Evolutionary conservation across 2,329 filamentous ascomycete genomes (phyloP), one percentile per base, ranked within the genome.

Genomic region (Anthostomella pinea): DNA sequence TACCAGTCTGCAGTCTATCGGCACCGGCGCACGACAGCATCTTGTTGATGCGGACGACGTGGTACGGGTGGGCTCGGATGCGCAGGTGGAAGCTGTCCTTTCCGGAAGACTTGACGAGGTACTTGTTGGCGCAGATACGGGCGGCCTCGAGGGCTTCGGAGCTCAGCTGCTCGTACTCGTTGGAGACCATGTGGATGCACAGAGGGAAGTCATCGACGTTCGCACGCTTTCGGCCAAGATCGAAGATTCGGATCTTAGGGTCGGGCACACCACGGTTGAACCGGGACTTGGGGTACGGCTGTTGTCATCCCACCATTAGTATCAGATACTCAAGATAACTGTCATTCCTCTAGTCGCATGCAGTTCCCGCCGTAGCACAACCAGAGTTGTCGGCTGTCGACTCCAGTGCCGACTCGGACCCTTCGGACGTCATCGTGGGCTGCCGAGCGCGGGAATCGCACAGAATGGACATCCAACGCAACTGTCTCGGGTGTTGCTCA

Each of bases 1-100:
- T 98, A 81, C 93, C 93, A 61, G 93, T 98, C 77, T 98, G 93
- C 73, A 98, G 81, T 85, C 93, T 89, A 97, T 98, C 93, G 84
- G 93, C 93, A 82, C 93, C 93, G 66, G 93, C 93, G 74, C 93
- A 98, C 68, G 93, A 97, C 88, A 98, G 91, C 93, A 98, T 98
- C 87, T 98, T 98, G 89, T 98, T 98, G 90, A 98, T 98, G 76
- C 93, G 93, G 81, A 98, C 86, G 75, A 98, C 93, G 81, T 98
- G 93, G 88, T 87, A 98, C 57, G 93, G 93, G 82, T 98, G 93
- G 66, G 89, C 90, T 68, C 93, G 81, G 66, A 85, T 77, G 60
- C 81, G 81, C 57, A 85, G 72, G 68, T 85, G 81, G 79, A 85
- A 85, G 65, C 72, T 69, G 64, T 85, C 81, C 77, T 85, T 85